Evolutionary conservation across 768 basidiomycete species (phyloP).

Genomic region (Pulveroboletus sp.): DNA sequence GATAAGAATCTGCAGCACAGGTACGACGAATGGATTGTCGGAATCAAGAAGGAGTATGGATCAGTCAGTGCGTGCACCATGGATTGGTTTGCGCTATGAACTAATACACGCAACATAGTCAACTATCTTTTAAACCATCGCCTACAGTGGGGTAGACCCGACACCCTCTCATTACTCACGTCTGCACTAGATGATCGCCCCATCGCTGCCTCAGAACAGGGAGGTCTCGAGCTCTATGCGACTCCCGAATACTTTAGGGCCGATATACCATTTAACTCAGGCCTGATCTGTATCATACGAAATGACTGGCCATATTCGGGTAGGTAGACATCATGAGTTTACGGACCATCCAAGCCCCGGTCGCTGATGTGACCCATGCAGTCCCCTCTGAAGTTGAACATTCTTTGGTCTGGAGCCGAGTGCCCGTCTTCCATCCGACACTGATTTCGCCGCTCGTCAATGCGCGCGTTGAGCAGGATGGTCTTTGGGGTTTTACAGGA

Average conservation of each 20-base stretch:
- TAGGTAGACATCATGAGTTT: constrained; percentile 24
- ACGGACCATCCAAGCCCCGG: background rate
- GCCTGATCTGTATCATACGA: constrained; percentile 63
- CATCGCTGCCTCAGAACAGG: constrained; percentile 15
- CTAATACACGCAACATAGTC: constrained; percentile 35
- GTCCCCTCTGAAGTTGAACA: constrained; percentile 75
- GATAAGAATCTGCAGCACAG: constrained; percentile 63
- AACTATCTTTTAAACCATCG: constrained; percentile 66
- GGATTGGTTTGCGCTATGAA: background rate
- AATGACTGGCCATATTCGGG: constrained; percentile 92
- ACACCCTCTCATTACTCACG: constrained; percentile 55
- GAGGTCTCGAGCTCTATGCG: background rate
- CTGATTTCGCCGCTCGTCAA: constrained; percentile 49
- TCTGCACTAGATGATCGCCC: constrained; percentile 43
- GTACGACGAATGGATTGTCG: constrained; percentile 56
- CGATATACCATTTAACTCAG: constrained; percentile 44
- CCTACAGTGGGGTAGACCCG: constrained; percentile 71
- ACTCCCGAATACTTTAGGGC: constrained; percentile 60
- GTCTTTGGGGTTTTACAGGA: constrained; percentile 81
- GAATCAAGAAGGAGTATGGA: constrained; percentile 56
- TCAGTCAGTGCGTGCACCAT: constrained; percentile 49
- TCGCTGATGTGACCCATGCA: constrained; percentile 9
- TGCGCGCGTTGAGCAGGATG: constrained; percentile 64
- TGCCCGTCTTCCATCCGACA: constrained; percentile 63
- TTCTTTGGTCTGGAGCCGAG: constrained; percentile 69